A percentile compares a stretch with the other conserved stretches of the same genome.
phyloP scores from a whole-genome alignment of 371 early-diverging fungal species.

The Mucor velutinosus region DNA sequence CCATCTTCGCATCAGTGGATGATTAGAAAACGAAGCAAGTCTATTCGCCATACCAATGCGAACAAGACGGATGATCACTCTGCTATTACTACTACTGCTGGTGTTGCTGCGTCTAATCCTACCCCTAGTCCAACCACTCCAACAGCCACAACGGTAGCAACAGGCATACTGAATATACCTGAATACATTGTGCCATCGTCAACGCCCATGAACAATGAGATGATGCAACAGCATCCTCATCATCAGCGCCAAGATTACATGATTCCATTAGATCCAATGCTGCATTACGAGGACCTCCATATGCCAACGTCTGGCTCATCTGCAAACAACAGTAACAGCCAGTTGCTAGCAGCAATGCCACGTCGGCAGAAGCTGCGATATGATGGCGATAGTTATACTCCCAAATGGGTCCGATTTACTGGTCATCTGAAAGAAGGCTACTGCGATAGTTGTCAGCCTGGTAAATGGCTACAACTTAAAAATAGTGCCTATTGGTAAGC shows the following conservation, averaged over 20 bases:
- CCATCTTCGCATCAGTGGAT: neutral
- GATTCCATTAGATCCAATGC: neutral
- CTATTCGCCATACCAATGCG: neutral
- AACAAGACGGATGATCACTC: neutral
- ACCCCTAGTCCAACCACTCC: neutral
- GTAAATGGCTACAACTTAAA: slow-evolving; percentile 86
- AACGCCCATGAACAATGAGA: neutral
- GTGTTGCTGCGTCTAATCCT: too few species aligned
- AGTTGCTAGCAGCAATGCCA: slow-evolving; percentile 27
- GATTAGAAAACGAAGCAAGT: slow-evolving; percentile 13
- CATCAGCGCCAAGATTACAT: neutral
- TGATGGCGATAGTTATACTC: slow-evolving; percentile 79
- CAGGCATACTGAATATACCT: neutral
- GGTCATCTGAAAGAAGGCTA: slow-evolving; percentile 82
- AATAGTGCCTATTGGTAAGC: slow-evolving; percentile 84
- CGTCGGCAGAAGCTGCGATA: slow-evolving; percentile 66
- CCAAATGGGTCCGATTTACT: slow-evolving; percentile 74
- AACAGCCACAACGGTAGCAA: neutral
- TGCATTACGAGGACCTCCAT: neutral
- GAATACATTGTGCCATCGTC: neutral
- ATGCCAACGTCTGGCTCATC: neutral
- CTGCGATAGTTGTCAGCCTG: slow-evolving; percentile 79
- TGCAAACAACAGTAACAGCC: neutral
- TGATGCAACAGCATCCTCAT: neutral
- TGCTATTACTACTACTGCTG: neutral